Evolutionary conservation across 306 rosid species (phyloP).

Genomic region (Vigna radiata): DNA sequence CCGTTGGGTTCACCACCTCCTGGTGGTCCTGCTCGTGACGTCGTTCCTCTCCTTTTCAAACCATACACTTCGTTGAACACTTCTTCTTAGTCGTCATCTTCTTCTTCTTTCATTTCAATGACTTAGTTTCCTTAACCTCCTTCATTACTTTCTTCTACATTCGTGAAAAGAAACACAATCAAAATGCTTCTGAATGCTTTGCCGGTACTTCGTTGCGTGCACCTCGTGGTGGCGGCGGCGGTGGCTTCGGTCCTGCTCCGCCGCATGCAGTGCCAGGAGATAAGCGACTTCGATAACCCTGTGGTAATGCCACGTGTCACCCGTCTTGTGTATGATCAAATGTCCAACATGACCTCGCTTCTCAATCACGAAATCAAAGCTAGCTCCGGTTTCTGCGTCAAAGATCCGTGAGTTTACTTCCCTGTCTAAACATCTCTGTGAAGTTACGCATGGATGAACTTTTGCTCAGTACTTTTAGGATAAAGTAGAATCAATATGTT

Average conservation of each 20-base stretch:
- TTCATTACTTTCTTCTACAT: background rate
- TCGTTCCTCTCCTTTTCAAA: background rate
- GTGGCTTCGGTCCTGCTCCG: background rate
- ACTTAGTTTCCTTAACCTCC: background rate
- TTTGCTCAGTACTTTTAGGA: too few relatives aligned
- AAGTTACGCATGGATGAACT: too few relatives aligned
- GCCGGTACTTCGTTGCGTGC: background rate
- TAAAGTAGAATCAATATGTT: too few relatives aligned
- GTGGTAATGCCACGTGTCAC: slow-evolving; percentile 54
- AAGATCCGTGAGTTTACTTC: slow-evolving; percentile 59
- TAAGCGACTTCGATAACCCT: slow-evolving; percentile 56
- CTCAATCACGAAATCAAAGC: slow-evolving; percentile 52
- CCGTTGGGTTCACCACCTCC: too few relatives aligned
- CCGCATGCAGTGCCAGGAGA: slow-evolving; percentile 48
- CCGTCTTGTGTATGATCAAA: slow-evolving; percentile 48
- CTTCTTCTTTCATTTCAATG: background rate
- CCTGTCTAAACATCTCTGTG: background rate
- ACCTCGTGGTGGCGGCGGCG: background rate
- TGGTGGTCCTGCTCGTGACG: too few relatives aligned
- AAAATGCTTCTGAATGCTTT: background rate
- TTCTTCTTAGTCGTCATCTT: background rate
- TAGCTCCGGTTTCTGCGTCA: slow-evolving; percentile 69
- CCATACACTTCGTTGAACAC: background rate
- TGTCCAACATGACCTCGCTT: slow-evolving; percentile 61
- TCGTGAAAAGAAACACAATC: background rate